Percentiles rank a stretch among this genome's conserved stretches.
phyloP scores from a whole-genome alignment of 2,329 filamentous ascomycete species.

The Arthrobotrys sinensis region DNA sequence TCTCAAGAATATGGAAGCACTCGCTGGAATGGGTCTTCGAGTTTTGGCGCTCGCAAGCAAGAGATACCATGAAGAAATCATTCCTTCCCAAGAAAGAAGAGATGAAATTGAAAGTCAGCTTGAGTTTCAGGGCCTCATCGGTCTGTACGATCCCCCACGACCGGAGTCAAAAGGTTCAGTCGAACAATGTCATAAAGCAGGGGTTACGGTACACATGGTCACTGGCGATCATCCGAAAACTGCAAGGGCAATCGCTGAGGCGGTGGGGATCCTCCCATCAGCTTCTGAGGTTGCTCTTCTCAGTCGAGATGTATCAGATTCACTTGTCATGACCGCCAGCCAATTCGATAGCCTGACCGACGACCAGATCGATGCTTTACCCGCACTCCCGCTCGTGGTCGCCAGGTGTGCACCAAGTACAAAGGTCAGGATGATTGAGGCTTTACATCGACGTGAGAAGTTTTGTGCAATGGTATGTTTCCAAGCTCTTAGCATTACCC shows the following conservation, averaged over 20 bases:
- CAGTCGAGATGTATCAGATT: slow-evolving; percentile 74
- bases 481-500: background rate
- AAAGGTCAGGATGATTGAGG: slow-evolving; percentile 92
- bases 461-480: slow-evolving; percentile 80
- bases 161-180: slow-evolving; percentile 83
- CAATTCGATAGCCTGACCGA: slow-evolving; percentile 84
- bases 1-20: slow-evolving; percentile 77
- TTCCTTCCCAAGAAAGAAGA: slow-evolving; percentile 71
- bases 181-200: slow-evolving; percentile 78
- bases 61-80: slow-evolving; percentile 65
- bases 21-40: slow-evolving; percentile 78
- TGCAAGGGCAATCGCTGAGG: slow-evolving; percentile 81
- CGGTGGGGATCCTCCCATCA: slow-evolving; percentile 82
- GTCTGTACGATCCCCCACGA: slow-evolving; percentile 88
- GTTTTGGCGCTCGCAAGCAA: slow-evolving; percentile 77
- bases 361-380: slow-evolving; percentile 80
- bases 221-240: slow-evolving; percentile 87
- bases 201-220: slow-evolving; percentile 85
- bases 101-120: slow-evolving; percentile 77
- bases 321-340: slow-evolving; percentile 81
- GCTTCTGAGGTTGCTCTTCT: slow-evolving; percentile 73
- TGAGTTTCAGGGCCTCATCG: slow-evolving; percentile 83
- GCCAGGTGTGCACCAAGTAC: slow-evolving; percentile 87
- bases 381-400: slow-evolving; percentile 83
- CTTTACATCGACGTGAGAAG: slow-evolving; percentile 81